phyloP scores from a whole-genome alignment of 768 basidiomycete genomes.

The Termitomyces sp. region DNA sequence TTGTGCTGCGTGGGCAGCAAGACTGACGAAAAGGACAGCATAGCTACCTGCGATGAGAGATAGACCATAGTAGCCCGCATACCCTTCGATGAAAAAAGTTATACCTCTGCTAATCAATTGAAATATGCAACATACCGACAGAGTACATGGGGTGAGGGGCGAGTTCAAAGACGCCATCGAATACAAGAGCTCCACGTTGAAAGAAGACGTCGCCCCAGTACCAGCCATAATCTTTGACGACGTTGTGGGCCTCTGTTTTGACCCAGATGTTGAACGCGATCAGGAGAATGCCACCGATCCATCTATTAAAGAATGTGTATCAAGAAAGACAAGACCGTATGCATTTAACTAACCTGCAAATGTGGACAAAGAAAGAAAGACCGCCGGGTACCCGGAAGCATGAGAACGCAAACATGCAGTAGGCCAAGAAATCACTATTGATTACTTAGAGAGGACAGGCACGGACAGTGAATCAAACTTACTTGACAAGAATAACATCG shows the following conservation, averaged over 20 bases:
- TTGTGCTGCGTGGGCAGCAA: slow-evolving; percentile 93
- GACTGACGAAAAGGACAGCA: slow-evolving; percentile 85
- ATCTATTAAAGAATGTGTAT: slow-evolving; percentile 39
- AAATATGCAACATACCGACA: slow-evolving; percentile 39
- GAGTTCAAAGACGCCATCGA: slow-evolving; percentile 96
- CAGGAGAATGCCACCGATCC: slow-evolving; percentile 80
- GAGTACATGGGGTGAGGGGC: slow-evolving; percentile 97
- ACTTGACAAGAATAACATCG: slow-evolving; percentile 96
- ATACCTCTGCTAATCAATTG: slow-evolving; percentile 7
- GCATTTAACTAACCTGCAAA: slow-evolving; percentile 54
- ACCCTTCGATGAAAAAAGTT: slow-evolving; percentile 41
- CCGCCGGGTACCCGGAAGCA: slow-evolving; percentile 84
- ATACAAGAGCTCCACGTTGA: slow-evolving; percentile 88
- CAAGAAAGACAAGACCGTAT: background rate
- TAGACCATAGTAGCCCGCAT: slow-evolving; percentile 95
- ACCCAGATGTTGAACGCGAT: slow-evolving; percentile 98
- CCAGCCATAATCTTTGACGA: slow-evolving; percentile 98
- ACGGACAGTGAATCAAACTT: slow-evolving; percentile 21
- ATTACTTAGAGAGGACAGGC: background rate
- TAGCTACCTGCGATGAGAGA: slow-evolving; percentile 89
- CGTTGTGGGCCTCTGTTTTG: slow-evolving; percentile 94
- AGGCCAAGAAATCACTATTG: slow-evolving; percentile 88
- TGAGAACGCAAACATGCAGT: slow-evolving; percentile 92
- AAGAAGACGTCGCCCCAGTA: slow-evolving; percentile 95
- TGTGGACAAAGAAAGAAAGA: slow-evolving; percentile 67